These are phyloP conservation scores for Anthoceros angustus DNA, from an alignment of 225 moss, liverwort and hornwort species.

Conservation along the genomic window DNA sequence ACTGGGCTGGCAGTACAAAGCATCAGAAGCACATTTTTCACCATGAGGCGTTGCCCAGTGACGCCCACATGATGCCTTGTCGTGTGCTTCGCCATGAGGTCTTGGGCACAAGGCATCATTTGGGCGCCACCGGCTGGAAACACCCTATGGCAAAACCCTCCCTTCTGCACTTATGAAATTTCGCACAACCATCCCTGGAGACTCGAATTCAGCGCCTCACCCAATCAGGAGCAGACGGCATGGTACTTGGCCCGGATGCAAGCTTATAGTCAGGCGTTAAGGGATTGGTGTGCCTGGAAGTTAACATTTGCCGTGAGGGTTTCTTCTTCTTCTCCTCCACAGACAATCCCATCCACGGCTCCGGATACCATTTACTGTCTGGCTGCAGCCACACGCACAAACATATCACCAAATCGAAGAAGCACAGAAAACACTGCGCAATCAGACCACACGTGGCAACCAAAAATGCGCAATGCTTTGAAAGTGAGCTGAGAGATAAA, in stretches of 20 bases:
- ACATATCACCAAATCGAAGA: no score
- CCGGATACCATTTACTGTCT: constrained; percentile 65
- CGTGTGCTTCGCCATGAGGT: no score
- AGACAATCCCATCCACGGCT: constrained; percentile 41
- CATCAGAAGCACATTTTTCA: neutral
- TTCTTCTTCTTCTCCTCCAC: constrained; percentile 30
- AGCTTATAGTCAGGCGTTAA: constrained; percentile 57
- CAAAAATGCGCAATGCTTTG: neutral
- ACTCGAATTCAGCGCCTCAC: constrained; percentile 7
- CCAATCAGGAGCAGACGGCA: constrained; percentile 28
- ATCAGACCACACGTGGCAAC: neutral
- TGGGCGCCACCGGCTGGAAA: no score
- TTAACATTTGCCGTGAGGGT: constrained; percentile 10
- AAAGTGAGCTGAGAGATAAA: neutral
- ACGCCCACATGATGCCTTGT: no score
- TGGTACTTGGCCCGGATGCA: constrained; percentile 34
- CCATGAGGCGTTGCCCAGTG: no score
- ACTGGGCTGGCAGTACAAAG: neutral
- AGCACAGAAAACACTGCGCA: no score
- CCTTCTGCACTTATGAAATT: no score
- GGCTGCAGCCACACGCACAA: constrained; percentile 25
- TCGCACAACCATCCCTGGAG: no score
- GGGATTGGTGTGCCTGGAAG: constrained; percentile 54
- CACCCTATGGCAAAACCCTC: no score
- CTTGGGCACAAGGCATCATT: no score